These are phyloP conservation scores for Chrysoporthe cubensis DNA, from an alignment of 2,329 filamentous ascomycete genomes.

Conservation along the genomic window DNA sequence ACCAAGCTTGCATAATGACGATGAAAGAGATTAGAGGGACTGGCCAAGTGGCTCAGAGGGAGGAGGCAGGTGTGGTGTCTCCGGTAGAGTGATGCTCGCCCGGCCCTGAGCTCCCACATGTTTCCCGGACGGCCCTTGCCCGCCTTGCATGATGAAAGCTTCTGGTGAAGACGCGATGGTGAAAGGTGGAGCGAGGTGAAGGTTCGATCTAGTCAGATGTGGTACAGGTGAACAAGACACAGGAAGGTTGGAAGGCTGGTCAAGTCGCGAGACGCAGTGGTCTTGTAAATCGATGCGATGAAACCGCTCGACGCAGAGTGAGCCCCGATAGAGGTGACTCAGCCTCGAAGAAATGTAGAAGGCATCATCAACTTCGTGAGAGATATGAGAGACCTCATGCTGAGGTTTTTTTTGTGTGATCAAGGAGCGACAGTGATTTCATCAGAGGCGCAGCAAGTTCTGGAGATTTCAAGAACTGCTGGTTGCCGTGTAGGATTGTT, in stretches of 20 bases:
- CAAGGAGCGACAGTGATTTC: slow-evolving; percentile 9
- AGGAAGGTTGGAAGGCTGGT: slow-evolving; percentile 4
- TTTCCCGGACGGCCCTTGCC: neutral
- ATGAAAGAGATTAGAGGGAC: neutral
- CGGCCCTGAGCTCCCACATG: slow-evolving; percentile 2
- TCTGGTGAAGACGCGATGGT: neutral
- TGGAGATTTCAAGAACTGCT: slow-evolving; percentile 1
- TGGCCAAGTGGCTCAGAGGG: neutral
- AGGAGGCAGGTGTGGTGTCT: neutral
- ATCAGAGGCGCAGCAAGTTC: slow-evolving; percentile 9
- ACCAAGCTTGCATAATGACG: neutral
- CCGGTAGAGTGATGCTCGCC: neutral
- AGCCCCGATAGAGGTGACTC: slow-evolving; percentile 3
- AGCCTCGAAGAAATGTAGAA: slow-evolving; percentile 8
- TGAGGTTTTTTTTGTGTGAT: slow-evolving; percentile 6
- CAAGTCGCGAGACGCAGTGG: neutral
- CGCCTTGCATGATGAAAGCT: neutral
- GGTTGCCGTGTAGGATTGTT: slow-evolving; percentile 16
- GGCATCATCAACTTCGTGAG: slow-evolving; percentile 25
- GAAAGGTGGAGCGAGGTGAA: neutral
- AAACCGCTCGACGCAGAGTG: slow-evolving; percentile 6
- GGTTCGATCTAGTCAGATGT: neutral
- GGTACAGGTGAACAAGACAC: slow-evolving; percentile 8
- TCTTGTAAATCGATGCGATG: neutral
- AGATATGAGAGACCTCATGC: slow-evolving; percentile 9